phyloP scores from a whole-genome alignment of 2,329 filamentous ascomycete species.

The Fusarium equiseti region DNA sequence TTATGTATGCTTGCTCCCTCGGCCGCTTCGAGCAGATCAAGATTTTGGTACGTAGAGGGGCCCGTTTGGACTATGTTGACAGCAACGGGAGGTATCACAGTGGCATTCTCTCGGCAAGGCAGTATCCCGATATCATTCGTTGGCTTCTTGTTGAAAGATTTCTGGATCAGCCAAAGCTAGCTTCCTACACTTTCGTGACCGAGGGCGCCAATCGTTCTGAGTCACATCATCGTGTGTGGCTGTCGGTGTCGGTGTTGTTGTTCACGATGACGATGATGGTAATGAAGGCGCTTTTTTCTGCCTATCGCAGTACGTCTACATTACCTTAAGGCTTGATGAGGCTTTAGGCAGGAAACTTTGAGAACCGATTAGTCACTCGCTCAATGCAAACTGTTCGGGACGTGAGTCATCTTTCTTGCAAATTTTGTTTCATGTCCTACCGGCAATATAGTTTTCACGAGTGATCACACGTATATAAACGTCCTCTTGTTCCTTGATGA shows the following conservation, averaged over 20 bases:
- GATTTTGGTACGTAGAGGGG: not conserved
- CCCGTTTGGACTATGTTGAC: not conserved
- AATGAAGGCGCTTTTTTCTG: not conserved
- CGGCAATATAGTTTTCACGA: not conserved
- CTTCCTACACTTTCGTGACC: not conserved
- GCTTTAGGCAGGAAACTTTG: not conserved
- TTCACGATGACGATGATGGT: not conserved
- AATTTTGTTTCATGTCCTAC: not conserved
- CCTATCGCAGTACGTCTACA: not conserved
- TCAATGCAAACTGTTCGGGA: not conserved
- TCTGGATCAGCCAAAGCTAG: not conserved
- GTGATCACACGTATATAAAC: not conserved
- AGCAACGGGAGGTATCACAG: not conserved
- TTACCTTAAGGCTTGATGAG: not conserved
- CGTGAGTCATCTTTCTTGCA: not conserved
- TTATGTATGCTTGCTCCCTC: not conserved
- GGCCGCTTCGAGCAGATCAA: not conserved
- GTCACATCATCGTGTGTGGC: not conserved
- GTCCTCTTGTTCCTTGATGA: not conserved
- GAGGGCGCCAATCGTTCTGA: not conserved
- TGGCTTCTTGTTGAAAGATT: not conserved
- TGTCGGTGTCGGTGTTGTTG: not conserved
- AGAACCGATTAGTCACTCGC: not conserved
- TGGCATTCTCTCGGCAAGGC: fast-evolving
- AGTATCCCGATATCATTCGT: not conserved